Evolutionary conservation across 257 asterid species (phyloP).

Genomic region (Oldenlandia corymbosa): DNA sequence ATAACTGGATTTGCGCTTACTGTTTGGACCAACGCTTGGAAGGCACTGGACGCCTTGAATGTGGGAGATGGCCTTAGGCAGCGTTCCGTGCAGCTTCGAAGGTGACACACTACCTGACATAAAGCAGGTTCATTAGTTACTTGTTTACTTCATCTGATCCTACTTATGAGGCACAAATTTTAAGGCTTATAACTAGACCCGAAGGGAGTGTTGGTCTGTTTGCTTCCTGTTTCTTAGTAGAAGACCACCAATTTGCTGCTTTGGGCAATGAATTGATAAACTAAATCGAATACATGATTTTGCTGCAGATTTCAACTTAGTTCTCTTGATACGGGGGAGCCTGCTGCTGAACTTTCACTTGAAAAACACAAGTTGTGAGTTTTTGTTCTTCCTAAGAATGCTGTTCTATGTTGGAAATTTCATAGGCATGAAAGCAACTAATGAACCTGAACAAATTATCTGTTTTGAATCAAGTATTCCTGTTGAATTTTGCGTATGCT

Average conservation of each 20-base stretch:
- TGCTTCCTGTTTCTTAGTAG: too few species aligned
- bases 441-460: too few species aligned
- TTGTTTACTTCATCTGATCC: not conserved
- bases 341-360: constrained; percentile 18
- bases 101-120: constrained; percentile 20
- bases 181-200: too few species aligned
- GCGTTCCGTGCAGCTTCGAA: constrained; percentile 36
- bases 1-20: constrained; percentile 66
- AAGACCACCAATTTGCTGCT: too few species aligned
- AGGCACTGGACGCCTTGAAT: constrained; percentile 70
- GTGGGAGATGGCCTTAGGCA: constrained; percentile 50
- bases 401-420: too few species aligned
- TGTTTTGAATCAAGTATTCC: too few species aligned
- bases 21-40: constrained; percentile 72
- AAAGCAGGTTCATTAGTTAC: not conserved
- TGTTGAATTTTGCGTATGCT: too few species aligned
- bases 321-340: constrained; percentile 33
- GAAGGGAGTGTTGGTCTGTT: too few species aligned
- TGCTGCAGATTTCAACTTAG: constrained; percentile 29
- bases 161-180: too few species aligned
- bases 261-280: too few species aligned
- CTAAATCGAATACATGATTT: too few species aligned
- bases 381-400: not conserved
- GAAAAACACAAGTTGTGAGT: constrained; percentile 12
- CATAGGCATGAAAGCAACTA: too few species aligned